These are phyloP conservation scores for Aspergillus sp. DNA, from an alignment of 2,329 filamentous ascomycete species.

Conservation along the genomic window DNA sequence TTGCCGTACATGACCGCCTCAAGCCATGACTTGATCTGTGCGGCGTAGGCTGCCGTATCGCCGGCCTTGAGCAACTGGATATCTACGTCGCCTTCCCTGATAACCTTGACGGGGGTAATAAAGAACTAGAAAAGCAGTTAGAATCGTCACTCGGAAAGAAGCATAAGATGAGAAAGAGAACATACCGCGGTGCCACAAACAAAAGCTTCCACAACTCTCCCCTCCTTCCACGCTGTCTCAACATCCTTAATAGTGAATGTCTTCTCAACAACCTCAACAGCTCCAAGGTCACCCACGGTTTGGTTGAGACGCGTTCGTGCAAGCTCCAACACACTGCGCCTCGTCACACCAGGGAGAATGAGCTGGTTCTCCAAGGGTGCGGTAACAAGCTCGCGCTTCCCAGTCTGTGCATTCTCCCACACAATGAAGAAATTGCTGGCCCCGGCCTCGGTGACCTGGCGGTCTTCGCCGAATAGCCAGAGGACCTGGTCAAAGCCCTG, in stretches of 20 bases:
- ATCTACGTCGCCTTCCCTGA: slow-evolving; percentile 66
- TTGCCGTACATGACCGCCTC: slow-evolving; percentile 74
- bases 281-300: slow-evolving; percentile 52
- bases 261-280: slow-evolving; percentile 82
- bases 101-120: slow-evolving; percentile 65
- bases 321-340: slow-evolving; percentile 74
- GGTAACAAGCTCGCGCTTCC: slow-evolving; percentile 70
- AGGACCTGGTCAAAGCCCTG: slow-evolving; percentile 84
- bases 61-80: slow-evolving; percentile 51
- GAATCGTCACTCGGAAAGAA: background rate
- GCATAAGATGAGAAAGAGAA: slow-evolving; percentile 22
- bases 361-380: slow-evolving; percentile 79
- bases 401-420: slow-evolving; percentile 61
- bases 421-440: slow-evolving; percentile 91
- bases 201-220: slow-evolving; percentile 79
- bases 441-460: slow-evolving; percentile 83
- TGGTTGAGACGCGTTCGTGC: slow-evolving; percentile 60
- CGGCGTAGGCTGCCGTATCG: slow-evolving; percentile 32
- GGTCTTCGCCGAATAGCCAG: slow-evolving; percentile 83
- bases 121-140: slow-evolving; percentile 57
- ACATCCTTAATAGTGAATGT: slow-evolving; percentile 81
- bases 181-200: slow-evolving; percentile 81
- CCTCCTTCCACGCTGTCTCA: slow-evolving; percentile 69
- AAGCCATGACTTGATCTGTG: slow-evolving; percentile 64
- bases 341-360: slow-evolving; percentile 86